Evolutionary conservation across 2,329 filamentous ascomycete species (phyloP).

Genomic region (Venturia nashicola): DNA sequence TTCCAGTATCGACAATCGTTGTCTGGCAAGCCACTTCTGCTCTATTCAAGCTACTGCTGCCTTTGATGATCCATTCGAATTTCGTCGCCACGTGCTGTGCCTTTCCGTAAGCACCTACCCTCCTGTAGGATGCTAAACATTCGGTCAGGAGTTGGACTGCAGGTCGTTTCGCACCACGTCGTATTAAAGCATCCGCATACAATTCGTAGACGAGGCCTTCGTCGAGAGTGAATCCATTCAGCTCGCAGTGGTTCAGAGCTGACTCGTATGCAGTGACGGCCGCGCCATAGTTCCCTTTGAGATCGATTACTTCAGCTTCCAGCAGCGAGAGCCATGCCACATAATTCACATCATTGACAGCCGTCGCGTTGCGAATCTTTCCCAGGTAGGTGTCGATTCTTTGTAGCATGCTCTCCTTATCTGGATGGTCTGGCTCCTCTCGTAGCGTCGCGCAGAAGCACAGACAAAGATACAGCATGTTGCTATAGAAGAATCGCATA

Average conservation of each 20-base stretch:
- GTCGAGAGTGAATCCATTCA: constrained; percentile 55
- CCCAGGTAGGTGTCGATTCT: constrained; percentile 44
- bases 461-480: constrained; percentile 31
- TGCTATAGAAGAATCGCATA: constrained; percentile 29
- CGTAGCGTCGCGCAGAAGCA: constrained; percentile 27
- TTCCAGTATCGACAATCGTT: constrained; percentile 43
- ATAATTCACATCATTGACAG: constrained; percentile 59
- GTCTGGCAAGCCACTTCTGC: constrained; percentile 58
- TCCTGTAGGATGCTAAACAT: constrained; percentile 54
- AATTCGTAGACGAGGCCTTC: constrained; percentile 63
- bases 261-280: constrained; percentile 57
- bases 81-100: constrained; percentile 55
- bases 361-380: constrained; percentile 51
- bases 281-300: constrained; percentile 37
- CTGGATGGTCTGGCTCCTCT: constrained; percentile 22
- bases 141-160: constrained; percentile 59
- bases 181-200: constrained; percentile 58
- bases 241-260: constrained; percentile 57
- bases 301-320: constrained; percentile 55
- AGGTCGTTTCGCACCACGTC: constrained; percentile 52
- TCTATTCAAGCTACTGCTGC: constrained; percentile 46
- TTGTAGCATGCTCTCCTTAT: constrained; percentile 37
- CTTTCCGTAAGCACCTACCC: constrained; percentile 57
- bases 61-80: constrained; percentile 54
- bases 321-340: constrained; percentile 55